These are phyloP conservation scores for Phytophthora palmivora DNA, from an alignment of 352 stramenopile species.

Conservation along the genomic window DNA sequence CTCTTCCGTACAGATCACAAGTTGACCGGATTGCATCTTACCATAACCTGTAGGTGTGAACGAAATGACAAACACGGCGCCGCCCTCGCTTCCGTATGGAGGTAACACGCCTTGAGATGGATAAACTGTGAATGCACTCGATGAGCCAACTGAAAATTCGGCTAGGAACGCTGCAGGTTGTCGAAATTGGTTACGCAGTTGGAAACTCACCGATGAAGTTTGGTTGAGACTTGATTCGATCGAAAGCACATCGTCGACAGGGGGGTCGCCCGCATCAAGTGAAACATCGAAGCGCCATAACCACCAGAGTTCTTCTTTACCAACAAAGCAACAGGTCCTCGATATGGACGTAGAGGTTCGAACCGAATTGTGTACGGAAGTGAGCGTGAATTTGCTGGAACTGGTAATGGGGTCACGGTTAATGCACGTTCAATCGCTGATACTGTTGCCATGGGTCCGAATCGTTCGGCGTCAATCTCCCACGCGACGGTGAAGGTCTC, in stretches of 20 bases:
- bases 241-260: constrained; percentile 86
- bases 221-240: constrained; percentile 90
- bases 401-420: constrained; percentile 42
- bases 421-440: constrained; percentile 63
- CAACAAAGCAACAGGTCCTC: constrained; percentile 72
- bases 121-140: constrained; percentile 91
- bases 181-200: constrained; percentile 90
- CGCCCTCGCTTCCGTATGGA: constrained; percentile 74
- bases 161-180: constrained; percentile 77
- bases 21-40: constrained; percentile 88
- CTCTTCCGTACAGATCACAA: constrained; percentile 90
- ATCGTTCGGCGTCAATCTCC: constrained; percentile 68
- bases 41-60: constrained; percentile 93
- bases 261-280: constrained; percentile 82
- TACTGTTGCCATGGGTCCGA: constrained; percentile 54
- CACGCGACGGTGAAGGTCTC: constrained; percentile 67
- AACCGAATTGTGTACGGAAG: constrained; percentile 79
- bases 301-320: constrained; percentile 85
- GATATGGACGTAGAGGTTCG: constrained; percentile 88
- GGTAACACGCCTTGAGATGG: constrained; percentile 78
- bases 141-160: constrained; percentile 88
- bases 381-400: constrained; percentile 2
- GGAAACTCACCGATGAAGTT: constrained; percentile 86
- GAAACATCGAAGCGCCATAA: constrained; percentile 89
- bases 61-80: constrained; percentile 84